A percentile compares a stretch with the other conserved stretches of the same genome.
These are phyloP conservation scores for Rhododendron mucronatum DNA, from an alignment of 148 eudicot species.

Conservation along the genomic window DNA sequence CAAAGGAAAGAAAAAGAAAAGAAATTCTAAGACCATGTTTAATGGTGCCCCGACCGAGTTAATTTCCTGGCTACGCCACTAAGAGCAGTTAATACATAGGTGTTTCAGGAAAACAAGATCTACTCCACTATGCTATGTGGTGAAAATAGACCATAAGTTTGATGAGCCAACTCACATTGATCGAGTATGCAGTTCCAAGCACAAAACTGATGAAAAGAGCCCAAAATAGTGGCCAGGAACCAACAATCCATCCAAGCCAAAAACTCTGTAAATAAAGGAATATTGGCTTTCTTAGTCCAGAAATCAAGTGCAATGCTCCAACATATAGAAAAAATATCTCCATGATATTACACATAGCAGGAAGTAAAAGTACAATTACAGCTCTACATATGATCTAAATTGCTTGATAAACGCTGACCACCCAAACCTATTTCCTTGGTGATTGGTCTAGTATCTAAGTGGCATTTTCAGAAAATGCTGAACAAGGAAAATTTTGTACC, in stretches of 20 bases:
- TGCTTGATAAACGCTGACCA: background rate
- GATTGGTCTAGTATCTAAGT: background rate
- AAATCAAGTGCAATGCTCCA: background rate
- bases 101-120: background rate
- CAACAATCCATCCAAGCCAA: slow-evolving; percentile 69
- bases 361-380: background rate
- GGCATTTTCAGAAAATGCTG: background rate
- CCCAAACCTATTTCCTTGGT: background rate
- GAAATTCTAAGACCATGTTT: too few species aligned
- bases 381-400: background rate
- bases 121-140: background rate
- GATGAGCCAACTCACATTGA: slow-evolving; percentile 55
- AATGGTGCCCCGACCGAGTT: too few species aligned
- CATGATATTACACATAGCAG: background rate
- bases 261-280: slow-evolving; percentile 56
- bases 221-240: slow-evolving; percentile 92
- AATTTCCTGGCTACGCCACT: too few species aligned
- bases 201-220: slow-evolving; percentile 86
- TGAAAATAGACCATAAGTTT: background rate
- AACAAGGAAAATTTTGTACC: background rate
- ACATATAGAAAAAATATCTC: background rate
- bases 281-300: background rate
- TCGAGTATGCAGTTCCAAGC: slow-evolving; percentile 95
- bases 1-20: too few species aligned
- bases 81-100: background rate